Base-by-base conservation (phyloP, 306 rosid species). In the Begonia loranthoides region DNA sequence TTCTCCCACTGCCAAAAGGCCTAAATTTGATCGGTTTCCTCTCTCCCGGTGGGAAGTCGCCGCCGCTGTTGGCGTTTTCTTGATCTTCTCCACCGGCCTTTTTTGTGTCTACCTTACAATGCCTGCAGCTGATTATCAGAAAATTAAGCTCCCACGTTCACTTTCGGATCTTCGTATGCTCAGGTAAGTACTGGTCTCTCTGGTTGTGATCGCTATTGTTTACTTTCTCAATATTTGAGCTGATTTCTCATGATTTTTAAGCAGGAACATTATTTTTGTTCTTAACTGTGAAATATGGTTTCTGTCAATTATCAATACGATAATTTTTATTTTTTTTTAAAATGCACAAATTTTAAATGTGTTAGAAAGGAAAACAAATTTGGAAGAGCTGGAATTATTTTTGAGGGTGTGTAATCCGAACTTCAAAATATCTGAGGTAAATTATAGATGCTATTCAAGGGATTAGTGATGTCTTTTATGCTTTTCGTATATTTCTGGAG, bases 161-260 rank as follows among this genome's bases (percentile, higher is more conserved):
- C 50, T 90, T 59, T 70, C 94, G 21, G 97, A 85, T 76, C 95
- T 90, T 50, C 95, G 97, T 28, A 13, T 56, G 17, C 97, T 90
- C 86, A 90, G 82, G 99, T 90, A 64, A 39, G 62, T 60, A 4
- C 5, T 8, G 36, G 4, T 28, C 36, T 28, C 36, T 28, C 36
- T 28, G 4, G 36, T 28, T 28, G 36, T 43, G 47, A n/a, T 43
- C 15, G 47, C 14, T 10, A 43, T 11, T 43, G 13, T 0, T 43
- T n/a, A 10, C 1, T 43, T 43, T 43, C 14, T 43, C 15, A 2
- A n/a, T 10, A 3, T 43, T 43, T n/a, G 6, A 43, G 47, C 47
- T 43, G 5, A 10, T 43, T n/a, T 10, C 47, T 43, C 15, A 2
- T 11, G 10, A 10, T 43, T 11, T 43, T 43, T 28, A 7, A 28